Base-by-base conservation (phyloP, 257 asterid genomes). In the Solanum virginianum region DNA sequence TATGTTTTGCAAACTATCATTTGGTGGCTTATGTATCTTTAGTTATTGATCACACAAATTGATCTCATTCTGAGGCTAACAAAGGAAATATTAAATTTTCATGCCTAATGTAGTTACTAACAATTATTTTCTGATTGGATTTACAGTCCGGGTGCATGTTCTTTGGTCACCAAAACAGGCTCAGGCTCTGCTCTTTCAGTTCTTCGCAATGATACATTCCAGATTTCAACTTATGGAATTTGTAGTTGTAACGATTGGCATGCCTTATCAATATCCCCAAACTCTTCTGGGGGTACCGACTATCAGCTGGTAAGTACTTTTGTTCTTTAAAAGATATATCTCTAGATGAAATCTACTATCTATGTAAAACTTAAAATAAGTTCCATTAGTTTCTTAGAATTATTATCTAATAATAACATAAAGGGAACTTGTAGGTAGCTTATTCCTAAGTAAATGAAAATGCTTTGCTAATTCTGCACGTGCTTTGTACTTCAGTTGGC, bases 261-360 rank as follows among this genome's bases (percentile, higher is more conserved):
- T 80, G 90, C 92, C 36, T 59, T 83, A 83, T 90, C 88, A 43
- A 56, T 90, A 82, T 86, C 85, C 75, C 81, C 88, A 80, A 88
- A 89, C 55, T 55, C 85, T 15, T 51, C 26, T 69, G 91, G 92
- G 13, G 89, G 91, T 36, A 84, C 74, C 80, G 90, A 87, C 84
- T 87, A 87, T 84, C 85, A 84, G 83, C 87, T 87, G 90, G 91
- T 90, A 53, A 57, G 88, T 82, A 54, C 57, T 63, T 79, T 80
- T 85, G 56, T 62, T 62, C 68, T 49, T 60, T 39, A 47, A 8
- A 43, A 16, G 47, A 60, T 75, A 41, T 43, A 77, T 26, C 65
- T 77, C 63, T 77, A 77, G 45, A 9, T 77, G 43, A 75, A 72
- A 77, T 29, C 15, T 77, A 77, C 26, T 22, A 14, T 74, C 10